Percentiles rank a stretch among this genome's conserved stretches.
phyloP scores from a whole-genome alignment of 78 protist genomes.

The Tieghemostelium lacteum region DNA sequence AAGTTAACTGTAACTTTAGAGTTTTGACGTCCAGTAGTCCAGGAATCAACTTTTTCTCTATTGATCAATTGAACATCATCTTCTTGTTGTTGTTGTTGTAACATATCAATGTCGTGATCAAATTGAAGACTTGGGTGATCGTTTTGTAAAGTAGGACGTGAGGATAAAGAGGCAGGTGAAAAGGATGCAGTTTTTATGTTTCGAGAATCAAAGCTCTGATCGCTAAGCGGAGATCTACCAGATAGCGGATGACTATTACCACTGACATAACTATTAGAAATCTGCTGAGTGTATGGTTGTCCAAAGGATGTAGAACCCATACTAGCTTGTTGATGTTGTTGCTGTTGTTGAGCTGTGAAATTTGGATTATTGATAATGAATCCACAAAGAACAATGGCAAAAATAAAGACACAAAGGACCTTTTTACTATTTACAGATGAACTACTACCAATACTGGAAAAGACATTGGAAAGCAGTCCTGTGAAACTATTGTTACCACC shows the following conservation, averaged over 20 bases:
- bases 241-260: too few relatives aligned
- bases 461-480: background rate
- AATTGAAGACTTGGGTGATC: background rate
- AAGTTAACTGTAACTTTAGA: background rate
- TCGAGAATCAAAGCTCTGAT: background rate
- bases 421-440: slow-evolving; percentile 6
- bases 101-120: background rate
- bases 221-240: background rate
- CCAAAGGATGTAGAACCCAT: background rate
- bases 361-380: background rate
- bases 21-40: background rate
- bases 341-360: background rate
- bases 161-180: too few relatives aligned
- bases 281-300: background rate
- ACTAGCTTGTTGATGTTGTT: background rate
- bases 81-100: background rate
- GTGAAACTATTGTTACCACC: background rate
- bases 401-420: background rate
- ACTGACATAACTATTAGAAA: too few relatives aligned
- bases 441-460: slow-evolving; percentile 10
- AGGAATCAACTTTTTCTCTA: background rate
- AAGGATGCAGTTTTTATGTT: too few relatives aligned
- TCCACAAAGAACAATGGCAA: slow-evolving; percentile 2
- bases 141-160: background rate
- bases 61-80: background rate